Base-by-base conservation (phyloP, 441 rosid species). In the Aleurites moluccanus region DNA sequence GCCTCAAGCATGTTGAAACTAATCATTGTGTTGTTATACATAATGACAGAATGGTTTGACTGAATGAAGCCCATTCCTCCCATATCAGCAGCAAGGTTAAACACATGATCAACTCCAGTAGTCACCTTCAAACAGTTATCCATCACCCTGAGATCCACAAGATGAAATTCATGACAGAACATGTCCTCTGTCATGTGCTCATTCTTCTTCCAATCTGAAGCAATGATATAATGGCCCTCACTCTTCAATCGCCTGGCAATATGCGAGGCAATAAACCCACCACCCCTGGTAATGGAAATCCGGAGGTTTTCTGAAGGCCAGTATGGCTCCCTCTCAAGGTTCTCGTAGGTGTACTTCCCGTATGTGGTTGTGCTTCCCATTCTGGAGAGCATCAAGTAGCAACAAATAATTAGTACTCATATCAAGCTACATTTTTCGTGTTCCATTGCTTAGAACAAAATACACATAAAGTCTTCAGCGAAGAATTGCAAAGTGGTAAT, bases 1-100 rank as follows among this genome's bases (percentile, higher is more conserved):
- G 98, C 99, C 86, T 95, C 99, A 7, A 95, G 94, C 94, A 95
- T 91, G 80, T 92, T 95, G 86, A 95, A 95, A 83, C 98, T 95
- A 80, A 95, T 95, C 99, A 95, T 95, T 0, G 98, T 92, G 72
- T 95, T 95, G 85, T 95, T 95, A 70, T 90, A 95, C 97, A 95
- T 91, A 18, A 95, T 95, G 53, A 95, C 99, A 3, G 98, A 95
- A 80, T 95, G 99, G 78, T 95, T 92, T 57, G 99, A 92, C 89
- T 95, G 99, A 71, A 95, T 92, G 79, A 92, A 92, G 64, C 98
- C 99, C 98, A 95, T 95, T 40, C 98, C 98, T 53, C 99, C 99
- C 99, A 94, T 94, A 83, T 94, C 98, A 67, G 99, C 98, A 67
- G 98, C 99, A 13, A 94, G 95, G 87, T 94, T 94, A 79, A 94